phyloP scores from a whole-genome alignment of 1,284 basidiomycete species.

The Xerocomus minutiporus region DNA sequence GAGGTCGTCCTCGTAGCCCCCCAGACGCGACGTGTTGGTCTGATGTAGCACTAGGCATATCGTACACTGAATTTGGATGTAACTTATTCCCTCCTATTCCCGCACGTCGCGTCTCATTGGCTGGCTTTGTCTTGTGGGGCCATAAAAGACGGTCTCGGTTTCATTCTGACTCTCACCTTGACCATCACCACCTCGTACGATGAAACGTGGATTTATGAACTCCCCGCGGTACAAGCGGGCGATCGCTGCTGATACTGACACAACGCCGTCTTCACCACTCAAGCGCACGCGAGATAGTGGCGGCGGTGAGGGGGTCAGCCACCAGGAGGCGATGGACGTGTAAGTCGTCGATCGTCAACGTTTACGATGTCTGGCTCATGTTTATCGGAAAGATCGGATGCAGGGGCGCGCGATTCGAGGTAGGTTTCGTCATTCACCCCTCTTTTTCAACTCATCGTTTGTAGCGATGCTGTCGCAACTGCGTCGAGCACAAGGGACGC shows the following conservation, averaged over 20 bases:
- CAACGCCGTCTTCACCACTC: background rate
- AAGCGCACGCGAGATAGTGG: background rate
- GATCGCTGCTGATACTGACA: background rate
- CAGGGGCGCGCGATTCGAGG: background rate
- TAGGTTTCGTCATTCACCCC: background rate
- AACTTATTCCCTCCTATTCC: slow-evolving; percentile 13
- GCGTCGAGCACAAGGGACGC: background rate
- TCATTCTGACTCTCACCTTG: background rate
- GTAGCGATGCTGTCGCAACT: background rate
- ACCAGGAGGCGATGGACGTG: background rate
- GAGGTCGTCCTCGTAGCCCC: slow-evolving; percentile 22
- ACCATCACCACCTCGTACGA: background rate
- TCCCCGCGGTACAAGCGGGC: slow-evolving; percentile 3
- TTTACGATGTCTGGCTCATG: background rate
- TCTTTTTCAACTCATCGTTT: background rate
- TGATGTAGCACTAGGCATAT: slow-evolving; percentile 17
- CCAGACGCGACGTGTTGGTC: background rate
- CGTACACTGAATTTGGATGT: slow-evolving; percentile 15
- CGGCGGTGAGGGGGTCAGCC: background rate
- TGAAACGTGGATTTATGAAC: slow-evolving; percentile 20
- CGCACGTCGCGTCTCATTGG: background rate
- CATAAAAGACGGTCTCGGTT: background rate
- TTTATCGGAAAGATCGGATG: background rate
- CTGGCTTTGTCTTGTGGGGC: no score
- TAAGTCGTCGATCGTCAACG: background rate